A percentile compares a stretch with the other conserved stretches of the same genome.
Evolutionary conservation across 257 asterid genomes (phyloP).

Genomic region (Linderniella brevidens): DNA sequence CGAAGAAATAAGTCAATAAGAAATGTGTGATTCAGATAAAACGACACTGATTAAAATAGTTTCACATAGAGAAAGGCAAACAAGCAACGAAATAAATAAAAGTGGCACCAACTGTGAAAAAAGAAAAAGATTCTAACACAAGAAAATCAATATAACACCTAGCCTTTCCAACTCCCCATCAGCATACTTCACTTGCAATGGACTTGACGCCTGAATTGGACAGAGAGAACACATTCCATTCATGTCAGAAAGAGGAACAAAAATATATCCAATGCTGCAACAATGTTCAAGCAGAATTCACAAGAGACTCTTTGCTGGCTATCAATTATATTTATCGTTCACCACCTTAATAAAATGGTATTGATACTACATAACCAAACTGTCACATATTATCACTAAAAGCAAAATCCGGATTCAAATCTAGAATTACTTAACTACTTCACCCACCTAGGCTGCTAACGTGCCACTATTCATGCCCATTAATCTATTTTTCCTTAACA

Average conservation of each 20-base stretch:
- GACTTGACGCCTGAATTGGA: constrained; percentile 82
- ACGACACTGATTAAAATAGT: too few species aligned
- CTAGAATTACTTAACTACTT: too few species aligned
- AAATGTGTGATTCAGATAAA: constrained; percentile 1
- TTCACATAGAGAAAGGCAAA: constrained; percentile 2
- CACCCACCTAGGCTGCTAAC: constrained; percentile 8
- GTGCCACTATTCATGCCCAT: background rate
- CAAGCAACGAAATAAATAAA: background rate
- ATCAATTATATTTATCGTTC: too few species aligned
- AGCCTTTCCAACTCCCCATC: constrained; percentile 99
- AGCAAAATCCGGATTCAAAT: too few species aligned
- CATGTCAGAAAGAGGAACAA: constrained; percentile 12
- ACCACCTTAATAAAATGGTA: too few species aligned
- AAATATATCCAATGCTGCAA: constrained; percentile 4
- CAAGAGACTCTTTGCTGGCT: background rate
- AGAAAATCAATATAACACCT: constrained; percentile 29
- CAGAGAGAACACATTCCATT: constrained; percentile 15
- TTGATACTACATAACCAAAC: too few species aligned
- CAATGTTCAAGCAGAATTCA: constrained; percentile 7
- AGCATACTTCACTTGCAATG: constrained; percentile 96
- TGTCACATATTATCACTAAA: too few species aligned
- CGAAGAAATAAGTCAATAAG: constrained; percentile 6
- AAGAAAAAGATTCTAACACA: constrained; percentile 3
- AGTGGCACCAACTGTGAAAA: constrained; percentile 8
- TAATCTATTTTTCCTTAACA: background rate